Conservation (phyloP, 1,284 basidiomycete species). For the Ustilago crameri region DNA sequence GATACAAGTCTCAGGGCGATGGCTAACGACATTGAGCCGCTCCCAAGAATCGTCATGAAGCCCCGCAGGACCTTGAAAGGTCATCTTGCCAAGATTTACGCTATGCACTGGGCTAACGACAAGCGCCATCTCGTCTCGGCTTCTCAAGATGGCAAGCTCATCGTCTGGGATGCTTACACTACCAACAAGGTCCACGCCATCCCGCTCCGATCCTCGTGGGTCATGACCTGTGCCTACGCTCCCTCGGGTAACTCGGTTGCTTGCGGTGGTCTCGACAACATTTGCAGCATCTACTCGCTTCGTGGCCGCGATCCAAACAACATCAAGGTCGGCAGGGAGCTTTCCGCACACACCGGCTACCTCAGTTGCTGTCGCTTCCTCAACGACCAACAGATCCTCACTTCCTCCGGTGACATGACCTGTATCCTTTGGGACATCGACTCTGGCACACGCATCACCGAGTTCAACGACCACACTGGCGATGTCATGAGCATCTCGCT, state of each 20-base stretch:
- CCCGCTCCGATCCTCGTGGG: constrained; percentile 95
- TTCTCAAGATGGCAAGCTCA: constrained; percentile 98
- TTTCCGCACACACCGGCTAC: constrained; percentile 96
- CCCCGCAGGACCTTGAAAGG: constrained; percentile 92
- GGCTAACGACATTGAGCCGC: constrained; percentile 92
- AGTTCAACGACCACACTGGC: constrained; percentile 98
- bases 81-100: constrained; percentile 98
- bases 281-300: constrained; percentile 96
- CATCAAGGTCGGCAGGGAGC: constrained; percentile 77
- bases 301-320: constrained; percentile 70
- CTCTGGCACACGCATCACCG: constrained; percentile 90
- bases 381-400: constrained; percentile 97
- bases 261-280: constrained; percentile 98
- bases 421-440: constrained; percentile 99
- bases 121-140: constrained; percentile 96
- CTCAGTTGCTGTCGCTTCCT: constrained; percentile 97
- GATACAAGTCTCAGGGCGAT: constrained; percentile 95
- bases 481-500: constrained; percentile 95
- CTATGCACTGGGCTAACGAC: constrained; percentile 99
- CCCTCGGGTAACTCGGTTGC: constrained; percentile 97
- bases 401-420: constrained; percentile 97
- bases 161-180: constrained; percentile 99
- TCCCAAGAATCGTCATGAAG: constrained; percentile 95
- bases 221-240: constrained; percentile 99
- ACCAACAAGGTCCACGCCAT: constrained; percentile 99